Evolutionary conservation across 2,329 filamentous ascomycete species (phyloP).

Genomic region (Helotiales sp.): DNA sequence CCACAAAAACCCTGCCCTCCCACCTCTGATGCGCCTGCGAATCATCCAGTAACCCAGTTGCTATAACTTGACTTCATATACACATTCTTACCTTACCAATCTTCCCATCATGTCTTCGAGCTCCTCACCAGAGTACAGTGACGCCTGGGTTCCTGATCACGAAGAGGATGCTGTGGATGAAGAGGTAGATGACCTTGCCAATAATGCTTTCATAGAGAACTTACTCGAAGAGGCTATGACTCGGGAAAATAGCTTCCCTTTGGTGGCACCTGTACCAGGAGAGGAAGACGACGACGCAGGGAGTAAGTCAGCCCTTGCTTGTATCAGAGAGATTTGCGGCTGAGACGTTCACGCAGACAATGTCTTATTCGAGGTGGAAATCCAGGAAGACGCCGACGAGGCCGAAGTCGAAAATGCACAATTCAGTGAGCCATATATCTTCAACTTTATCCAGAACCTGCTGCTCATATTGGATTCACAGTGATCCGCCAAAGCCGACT

Average conservation of each 20-base stretch:
- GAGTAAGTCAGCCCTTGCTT: not conserved
- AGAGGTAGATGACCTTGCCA: constrained; percentile 9
- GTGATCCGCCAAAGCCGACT: constrained; percentile 33
- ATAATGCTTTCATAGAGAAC: constrained; percentile 15
- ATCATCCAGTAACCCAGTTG: too few species aligned
- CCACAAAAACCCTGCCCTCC: not conserved
- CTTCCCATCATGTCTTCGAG: not conserved
- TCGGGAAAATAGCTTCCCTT: not conserved
- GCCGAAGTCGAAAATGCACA: constrained; percentile 29
- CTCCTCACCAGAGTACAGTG: not conserved
- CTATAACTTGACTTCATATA: not conserved
- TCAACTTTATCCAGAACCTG: constrained; percentile 33
- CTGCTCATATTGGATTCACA: constrained; percentile 39
- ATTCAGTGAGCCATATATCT: constrained; percentile 44
- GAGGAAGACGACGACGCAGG: constrained; percentile 9
- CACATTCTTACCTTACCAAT: not conserved
- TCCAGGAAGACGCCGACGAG: constrained; percentile 21
- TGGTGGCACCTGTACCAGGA: not conserved
- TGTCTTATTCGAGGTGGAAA: constrained; percentile 23
- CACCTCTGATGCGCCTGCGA: not conserved
- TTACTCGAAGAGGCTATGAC: not conserved
- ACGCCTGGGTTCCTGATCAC: constrained; percentile 9
- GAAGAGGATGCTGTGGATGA: not conserved
- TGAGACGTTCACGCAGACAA: not conserved
- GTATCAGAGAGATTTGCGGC: not conserved